These are phyloP conservation scores for Saprolegnia diclina DNA, from an alignment of 352 stramenopile species.

Conservation along the genomic window DNA sequence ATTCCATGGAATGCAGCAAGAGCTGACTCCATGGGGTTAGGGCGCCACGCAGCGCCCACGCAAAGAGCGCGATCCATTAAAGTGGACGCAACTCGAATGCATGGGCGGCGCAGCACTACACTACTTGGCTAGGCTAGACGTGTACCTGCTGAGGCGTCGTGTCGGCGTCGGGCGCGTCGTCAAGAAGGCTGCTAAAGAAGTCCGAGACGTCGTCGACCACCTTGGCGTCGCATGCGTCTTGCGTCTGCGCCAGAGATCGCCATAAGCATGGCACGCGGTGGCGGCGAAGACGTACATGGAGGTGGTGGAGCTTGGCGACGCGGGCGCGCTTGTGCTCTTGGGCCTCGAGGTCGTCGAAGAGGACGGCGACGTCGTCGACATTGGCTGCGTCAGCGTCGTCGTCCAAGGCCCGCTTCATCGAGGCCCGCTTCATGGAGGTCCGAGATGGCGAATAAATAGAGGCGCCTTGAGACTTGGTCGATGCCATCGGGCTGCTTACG, in stretches of 20 bases:
- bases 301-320: too few relatives aligned
- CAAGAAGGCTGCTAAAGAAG: slow-evolving; percentile 5
- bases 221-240: neutral
- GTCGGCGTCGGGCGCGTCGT: neutral
- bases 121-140: neutral
- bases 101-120: neutral
- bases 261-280: neutral
- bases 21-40: too few relatives aligned
- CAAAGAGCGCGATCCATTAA: too few relatives aligned
- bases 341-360: slow-evolving; percentile 10
- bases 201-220: slow-evolving; percentile 3
- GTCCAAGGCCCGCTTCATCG: neutral
- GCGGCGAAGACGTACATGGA: neutral
- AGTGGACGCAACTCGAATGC: too few relatives aligned
- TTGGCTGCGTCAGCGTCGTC: slow-evolving; percentile 16
- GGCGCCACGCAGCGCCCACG: too few relatives aligned
- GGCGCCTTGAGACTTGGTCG: neutral
- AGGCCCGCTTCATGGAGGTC: neutral
- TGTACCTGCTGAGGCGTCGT: neutral
- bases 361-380: slow-evolving; percentile 19
- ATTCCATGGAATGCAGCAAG: too few relatives aligned
- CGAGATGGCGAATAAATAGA: neutral
- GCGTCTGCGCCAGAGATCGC: neutral
- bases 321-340: neutral
- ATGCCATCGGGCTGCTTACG: neutral